Evolutionary conservation across 208 protist species (phyloP), one percentile per base, ranked within the genome.

Genomic region (Crithidia expoeki): DNA sequence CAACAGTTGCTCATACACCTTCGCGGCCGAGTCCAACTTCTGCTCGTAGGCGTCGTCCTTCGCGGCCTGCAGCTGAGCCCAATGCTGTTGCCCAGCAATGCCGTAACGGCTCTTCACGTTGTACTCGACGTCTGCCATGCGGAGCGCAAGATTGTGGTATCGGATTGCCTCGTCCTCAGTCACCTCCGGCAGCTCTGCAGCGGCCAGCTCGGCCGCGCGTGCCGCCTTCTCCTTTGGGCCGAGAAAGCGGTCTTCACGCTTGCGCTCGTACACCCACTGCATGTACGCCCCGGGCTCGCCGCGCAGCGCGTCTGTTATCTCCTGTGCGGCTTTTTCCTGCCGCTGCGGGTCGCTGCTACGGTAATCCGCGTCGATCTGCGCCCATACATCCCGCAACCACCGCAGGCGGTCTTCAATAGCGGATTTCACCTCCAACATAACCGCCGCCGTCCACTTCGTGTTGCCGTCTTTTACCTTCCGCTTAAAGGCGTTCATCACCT

Each of bases 361-460:
- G 74, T 96, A 96, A 72, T 96, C 92, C 11, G 92, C 85, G 56
- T 96, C 92, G 32, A 96, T 80, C 78, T 94, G 89, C 52, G 92
- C 47, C 88, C 89, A 96, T 50, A 96, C 92, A 27, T 96, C 92
- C 17, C 89, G 83, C 46, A 96, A 70, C 89, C 92, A 96, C 2
- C 40, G 51, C 63, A 86, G 74, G 17, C 92, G 79, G 23, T 89
- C 87, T 74, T 93, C 87, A 11, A 94, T 60, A 7, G 80, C 75
- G 1, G 32, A 53, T 33, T 81, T 75, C 82, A 94, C 82, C 51
- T 94, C 92, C 21, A 84, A 60, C 84, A 88, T 78, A 21, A 78
- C 85, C 27, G 57, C 68, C 0, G 89, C 79, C 17, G 83, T 89
- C 72, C 89, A 94, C 79, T 93, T 93, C 21, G 53, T 65, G 16